Evolutionary conservation across 345 rosid species (phyloP), one percentile per base, ranked within the genome.

Genomic region (Boechera stricta): DNA sequence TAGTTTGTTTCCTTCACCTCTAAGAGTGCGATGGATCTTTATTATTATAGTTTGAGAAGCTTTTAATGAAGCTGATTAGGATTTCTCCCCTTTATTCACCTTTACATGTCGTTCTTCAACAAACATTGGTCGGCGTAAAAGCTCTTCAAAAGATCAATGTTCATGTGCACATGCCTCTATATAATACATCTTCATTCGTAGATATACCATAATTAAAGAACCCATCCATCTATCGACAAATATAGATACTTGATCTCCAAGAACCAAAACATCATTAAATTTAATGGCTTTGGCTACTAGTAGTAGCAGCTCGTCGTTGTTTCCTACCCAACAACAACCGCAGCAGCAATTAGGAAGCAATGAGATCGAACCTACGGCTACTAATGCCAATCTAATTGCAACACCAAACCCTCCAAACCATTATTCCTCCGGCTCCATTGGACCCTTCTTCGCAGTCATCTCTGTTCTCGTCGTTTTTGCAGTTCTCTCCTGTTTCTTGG

Each of bases 381-480:
- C 77, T 2, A 79, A 10, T 54, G 66, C 71, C 11, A 79, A 67
- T 61, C 60, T 79, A 8, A 9, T 75, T 4, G 35, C 75, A 2
- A 71, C 74, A 33, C 67, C 85, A 7, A 64, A 59, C 51, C 57
- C 35, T 33, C 57, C 69, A 13, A 64, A 44, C 28, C 79, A 74
- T 67, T 59, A 75, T 59, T 71, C 89, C 4, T 81, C 88, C 2
- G 91, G 93, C 18, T 84, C 96, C 39, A 82, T 88, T 6, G 89
- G 92, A n/a, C 94, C 92, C 0, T 90, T 92, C 83, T 84, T 92
- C 9, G 91, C 77, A 0, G 90, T 85, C 52, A 84, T 92, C 55
- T 90, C 90, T 13, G 84, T 86, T 54, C 73, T 90, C 0, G 58
- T 78, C 3, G 55, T 90, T 79, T 84, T 90, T 15, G 80, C 94